Percentiles rank a stretch among this genome's conserved stretches.
phyloP scores from a whole-genome alignment of 495 filamentous ascomycete species.

The Xylaria castorea region DNA sequence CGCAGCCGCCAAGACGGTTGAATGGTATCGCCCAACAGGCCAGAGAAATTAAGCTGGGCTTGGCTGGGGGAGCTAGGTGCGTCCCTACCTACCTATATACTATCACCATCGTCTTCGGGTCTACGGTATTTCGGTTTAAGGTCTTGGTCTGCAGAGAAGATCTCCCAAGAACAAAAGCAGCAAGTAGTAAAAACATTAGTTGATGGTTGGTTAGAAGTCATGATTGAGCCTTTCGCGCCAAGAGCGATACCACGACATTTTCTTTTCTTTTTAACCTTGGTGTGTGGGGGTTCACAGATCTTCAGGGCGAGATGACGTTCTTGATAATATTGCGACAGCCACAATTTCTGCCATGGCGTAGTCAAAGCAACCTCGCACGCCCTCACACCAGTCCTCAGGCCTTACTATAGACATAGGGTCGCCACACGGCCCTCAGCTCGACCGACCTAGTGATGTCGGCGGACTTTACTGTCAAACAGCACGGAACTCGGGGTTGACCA shows the following conservation, averaged over 20 bases:
- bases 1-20: slow-evolving; percentile 21
- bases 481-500: neutral
- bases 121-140: neutral
- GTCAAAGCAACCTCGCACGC: neutral
- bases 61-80: neutral
- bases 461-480: neutral
- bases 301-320: neutral
- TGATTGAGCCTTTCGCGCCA: neutral
- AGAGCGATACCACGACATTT: neutral
- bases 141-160: neutral
- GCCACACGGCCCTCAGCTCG: neutral
- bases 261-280: neutral
- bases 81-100: neutral
- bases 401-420: neutral
- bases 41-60: slow-evolving; percentile 2
- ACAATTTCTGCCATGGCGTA: neutral
- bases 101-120: neutral
- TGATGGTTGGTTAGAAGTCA: neutral
- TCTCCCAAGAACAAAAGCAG: neutral
- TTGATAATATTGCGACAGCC: neutral
- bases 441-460: neutral
- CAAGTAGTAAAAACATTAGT: neutral
- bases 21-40: slow-evolving; percentile 3
- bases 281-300: neutral
- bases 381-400: neutral